Percentiles rank a stretch among this genome's conserved stretches.
Conservation (phyloP, 2,329 filamentous ascomycete genomes). For the Alternaria triticimaculans region DNA sequence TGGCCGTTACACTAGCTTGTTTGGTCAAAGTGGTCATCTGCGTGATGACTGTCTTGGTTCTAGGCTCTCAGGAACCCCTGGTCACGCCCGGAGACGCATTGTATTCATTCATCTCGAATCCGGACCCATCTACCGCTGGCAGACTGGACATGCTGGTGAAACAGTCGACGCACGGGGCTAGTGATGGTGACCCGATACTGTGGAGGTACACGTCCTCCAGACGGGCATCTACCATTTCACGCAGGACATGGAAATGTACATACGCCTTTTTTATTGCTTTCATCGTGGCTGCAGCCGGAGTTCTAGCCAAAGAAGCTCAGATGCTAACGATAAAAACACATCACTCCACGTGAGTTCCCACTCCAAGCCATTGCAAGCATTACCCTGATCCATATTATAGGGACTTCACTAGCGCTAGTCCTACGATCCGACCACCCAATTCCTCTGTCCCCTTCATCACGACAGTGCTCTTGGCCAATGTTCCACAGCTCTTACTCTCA, state of each 20-base stretch:
- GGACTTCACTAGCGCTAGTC: too few species aligned
- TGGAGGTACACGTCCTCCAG: neutral
- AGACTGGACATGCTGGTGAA: neutral
- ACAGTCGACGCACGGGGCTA: neutral
- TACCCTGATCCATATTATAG: too few species aligned
- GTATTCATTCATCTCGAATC: neutral
- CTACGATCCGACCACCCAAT: neutral
- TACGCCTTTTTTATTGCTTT: too few species aligned
- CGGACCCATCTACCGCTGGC: neutral
- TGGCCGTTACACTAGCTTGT: neutral
- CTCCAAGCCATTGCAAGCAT: too few species aligned
- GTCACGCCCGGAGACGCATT: neutral
- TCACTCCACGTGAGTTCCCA: too few species aligned
- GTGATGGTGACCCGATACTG: neutral
- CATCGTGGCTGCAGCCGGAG: too few species aligned
- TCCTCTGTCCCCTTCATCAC: neutral
- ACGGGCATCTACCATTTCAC: too few species aligned
- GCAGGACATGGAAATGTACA: too few species aligned
- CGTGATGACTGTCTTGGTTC: neutral
- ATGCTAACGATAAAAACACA: too few species aligned
- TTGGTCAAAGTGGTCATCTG: neutral
- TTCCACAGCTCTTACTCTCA: neutral
- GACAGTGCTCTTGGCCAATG: neutral
- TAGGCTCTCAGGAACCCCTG: neutral
- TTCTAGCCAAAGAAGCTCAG: too few species aligned